Base-by-base conservation (phyloP, 2,329 filamentous ascomycete species). In the Dactylonectria estremocensis region DNA sequence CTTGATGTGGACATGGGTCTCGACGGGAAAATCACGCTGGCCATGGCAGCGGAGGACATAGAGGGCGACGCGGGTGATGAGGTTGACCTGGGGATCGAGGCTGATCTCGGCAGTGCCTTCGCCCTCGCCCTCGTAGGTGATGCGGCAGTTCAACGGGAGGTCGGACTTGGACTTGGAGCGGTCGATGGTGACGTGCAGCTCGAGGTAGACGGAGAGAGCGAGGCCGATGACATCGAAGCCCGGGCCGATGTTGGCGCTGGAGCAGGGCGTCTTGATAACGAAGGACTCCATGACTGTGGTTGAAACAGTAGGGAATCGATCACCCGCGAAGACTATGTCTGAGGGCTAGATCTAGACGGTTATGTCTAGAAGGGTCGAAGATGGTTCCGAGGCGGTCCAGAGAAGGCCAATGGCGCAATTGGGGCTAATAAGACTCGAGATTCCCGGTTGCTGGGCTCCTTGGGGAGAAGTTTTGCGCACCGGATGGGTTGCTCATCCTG, bases 181-280 rank as follows among this genome's bases (percentile, higher is more conserved):
- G 81, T 93, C 89, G 77, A 97, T 87, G 70, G 91, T 94, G 80
- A 98, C 93, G 71, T 91, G 88, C 64, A 98, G 86, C 84, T 98
- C 95, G 72, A 99, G 92, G 84, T 95, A 97, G 81, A 98, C 91
- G 72, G 95, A 97, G 74, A 99, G 88, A 9, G 95, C 95, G 69
- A 99, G 91, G 74, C 96, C 94, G 80, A 98, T 97, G 76, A 98
- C 95, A 86, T 99, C 95, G 87, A 98, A 99, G 66, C 95, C 95
- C 55, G 95, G 95, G 74, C 94, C 95, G 79, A 98, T 98, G 86
- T 98, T 98, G 84, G 95, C 95, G 69, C 95, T 98, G 68, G 95
- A 98, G 85, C 94, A 97, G 72, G 95, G 95, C 69, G 94, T 94
- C 83, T 88, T 90, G 86, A 95, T 93, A 74, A 88, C 84, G 82